Evolutionary conservation across 192 early-diverging fungal species (phyloP).

Genomic region (Podila clonocystis): DNA sequence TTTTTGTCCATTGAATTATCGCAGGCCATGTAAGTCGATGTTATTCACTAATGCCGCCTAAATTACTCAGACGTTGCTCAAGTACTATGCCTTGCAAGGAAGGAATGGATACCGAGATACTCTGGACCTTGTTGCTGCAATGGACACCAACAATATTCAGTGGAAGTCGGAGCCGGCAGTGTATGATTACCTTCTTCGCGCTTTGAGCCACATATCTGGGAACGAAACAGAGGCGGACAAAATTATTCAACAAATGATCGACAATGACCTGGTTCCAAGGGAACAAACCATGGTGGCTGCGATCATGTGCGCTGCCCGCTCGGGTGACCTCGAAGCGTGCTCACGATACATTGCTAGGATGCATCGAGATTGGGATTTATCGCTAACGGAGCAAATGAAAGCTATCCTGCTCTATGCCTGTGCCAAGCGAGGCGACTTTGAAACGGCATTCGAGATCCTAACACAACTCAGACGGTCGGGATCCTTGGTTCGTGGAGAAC

Average conservation of each 20-base stretch:
- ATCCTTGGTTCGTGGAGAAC: not conserved
- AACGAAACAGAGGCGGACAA: slow-evolving; percentile 12
- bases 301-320: slow-evolving; percentile 39
- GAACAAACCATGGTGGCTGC: slow-evolving; percentile 39
- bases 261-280: slow-evolving; percentile 26
- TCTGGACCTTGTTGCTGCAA: slow-evolving; percentile 1
- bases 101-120: slow-evolving; percentile 15
- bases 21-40: no score
- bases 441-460: slow-evolving; percentile 28
- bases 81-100: slow-evolving; percentile 30
- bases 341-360: slow-evolving; percentile 29
- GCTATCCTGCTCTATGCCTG: slow-evolving; percentile 45
- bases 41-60: not conserved
- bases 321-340: slow-evolving; percentile 29
- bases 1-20: not conserved
- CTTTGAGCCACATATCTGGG: slow-evolving; percentile 22
- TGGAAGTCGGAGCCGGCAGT: slow-evolving; percentile 24
- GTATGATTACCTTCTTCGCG: slow-evolving; percentile 29
- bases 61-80: slow-evolving; percentile 8
- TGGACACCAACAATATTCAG: slow-evolving; percentile 11
- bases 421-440: slow-evolving; percentile 44
- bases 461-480: slow-evolving; percentile 22
- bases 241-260: slow-evolving; percentile 28
- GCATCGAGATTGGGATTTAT: slow-evolving; percentile 33
- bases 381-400: slow-evolving; percentile 32